Conservation (phyloP, 139 green algal genomes). For the Marvania coccoides region DNA sequence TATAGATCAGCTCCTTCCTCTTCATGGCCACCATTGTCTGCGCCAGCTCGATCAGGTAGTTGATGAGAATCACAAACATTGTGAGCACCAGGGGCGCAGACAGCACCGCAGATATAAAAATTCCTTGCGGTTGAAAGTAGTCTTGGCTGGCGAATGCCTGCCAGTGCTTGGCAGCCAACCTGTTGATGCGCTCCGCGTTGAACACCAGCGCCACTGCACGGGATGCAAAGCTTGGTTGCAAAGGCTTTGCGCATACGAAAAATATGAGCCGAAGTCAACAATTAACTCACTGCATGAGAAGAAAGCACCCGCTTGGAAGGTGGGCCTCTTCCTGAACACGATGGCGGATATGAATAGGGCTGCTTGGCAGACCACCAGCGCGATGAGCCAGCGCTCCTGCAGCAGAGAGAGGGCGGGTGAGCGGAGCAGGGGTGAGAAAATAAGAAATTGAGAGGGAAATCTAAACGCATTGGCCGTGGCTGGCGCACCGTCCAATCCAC, state of each 20-base stretch:
- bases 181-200: constrained; percentile 41
- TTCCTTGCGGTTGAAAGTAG: constrained; percentile 46
- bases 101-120: constrained; percentile 40
- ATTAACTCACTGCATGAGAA: constrained; percentile 15
- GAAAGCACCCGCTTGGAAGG: constrained; percentile 22
- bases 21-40: not conserved
- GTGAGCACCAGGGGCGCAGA: constrained; percentile 38
- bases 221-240: not conserved
- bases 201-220: constrained; percentile 31
- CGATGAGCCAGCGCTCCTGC: constrained; percentile 28
- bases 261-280: not conserved
- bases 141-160: constrained; percentile 35
- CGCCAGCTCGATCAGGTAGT: not conserved
- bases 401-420: too few species aligned
- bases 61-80: constrained; percentile 46
- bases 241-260: not conserved
- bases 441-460: too few species aligned
- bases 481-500: constrained; percentile 1
- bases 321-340: constrained; percentile 10
- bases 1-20: not conserved
- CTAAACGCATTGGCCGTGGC: too few species aligned
- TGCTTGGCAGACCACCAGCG: constrained; percentile 28
- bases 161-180: constrained; percentile 25
- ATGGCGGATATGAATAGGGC: constrained; percentile 28
- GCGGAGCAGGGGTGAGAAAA: too few species aligned